A percentile compares a stretch with the other conserved stretches of the same genome.
phyloP scores from a whole-genome alignment of 2,329 filamentous ascomycete genomes.

The Dendryphion nanum region DNA sequence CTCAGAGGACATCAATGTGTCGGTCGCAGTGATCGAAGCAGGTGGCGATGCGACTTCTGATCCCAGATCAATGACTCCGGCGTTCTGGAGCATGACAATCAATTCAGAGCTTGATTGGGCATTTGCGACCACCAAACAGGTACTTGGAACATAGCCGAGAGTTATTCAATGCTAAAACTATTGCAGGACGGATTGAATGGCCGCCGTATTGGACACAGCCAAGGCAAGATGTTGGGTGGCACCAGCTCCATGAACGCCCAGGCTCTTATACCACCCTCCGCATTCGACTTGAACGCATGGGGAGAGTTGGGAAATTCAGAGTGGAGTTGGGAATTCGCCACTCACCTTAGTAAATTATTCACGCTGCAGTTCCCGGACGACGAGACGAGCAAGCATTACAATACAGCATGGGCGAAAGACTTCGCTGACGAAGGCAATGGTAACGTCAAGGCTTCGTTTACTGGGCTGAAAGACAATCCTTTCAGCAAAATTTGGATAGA shows the following conservation, averaged over 20 bases:
- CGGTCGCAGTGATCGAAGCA: constrained; percentile 15
- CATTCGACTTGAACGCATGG: constrained; percentile 31
- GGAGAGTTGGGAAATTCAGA: constrained; percentile 27
- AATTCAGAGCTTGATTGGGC: constrained; percentile 15
- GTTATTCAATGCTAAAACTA: constrained; percentile 1
- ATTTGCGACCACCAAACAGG: constrained; percentile 4
- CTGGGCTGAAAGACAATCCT: constrained; percentile 5
- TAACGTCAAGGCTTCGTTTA: constrained; percentile 1
- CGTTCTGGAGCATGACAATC: constrained; percentile 4
- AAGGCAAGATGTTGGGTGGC: constrained; percentile 30
- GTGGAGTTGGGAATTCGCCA: constrained; percentile 25
- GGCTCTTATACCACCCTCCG: constrained; percentile 19
- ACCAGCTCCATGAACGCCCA: constrained; percentile 25
- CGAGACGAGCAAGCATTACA: constrained; percentile 5
- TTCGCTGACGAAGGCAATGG: constrained; percentile 2
- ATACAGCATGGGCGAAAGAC: constrained; percentile 1
- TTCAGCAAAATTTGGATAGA: constrained; percentile 12
- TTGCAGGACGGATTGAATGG: constrained; percentile 3
- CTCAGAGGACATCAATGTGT: constrained; percentile 7
- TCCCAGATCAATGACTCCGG: constrained; percentile 10
- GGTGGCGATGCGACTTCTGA: constrained; percentile 11
- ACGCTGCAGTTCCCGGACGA: constrained; percentile 13
- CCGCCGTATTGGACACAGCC: constrained; percentile 7
- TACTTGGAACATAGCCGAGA: too few relatives aligned
- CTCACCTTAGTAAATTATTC: constrained; percentile 26